These are phyloP conservation scores for Boletus semigastroideus DNA, from an alignment of 1,284 basidiomycete species.

Conservation along the genomic window DNA sequence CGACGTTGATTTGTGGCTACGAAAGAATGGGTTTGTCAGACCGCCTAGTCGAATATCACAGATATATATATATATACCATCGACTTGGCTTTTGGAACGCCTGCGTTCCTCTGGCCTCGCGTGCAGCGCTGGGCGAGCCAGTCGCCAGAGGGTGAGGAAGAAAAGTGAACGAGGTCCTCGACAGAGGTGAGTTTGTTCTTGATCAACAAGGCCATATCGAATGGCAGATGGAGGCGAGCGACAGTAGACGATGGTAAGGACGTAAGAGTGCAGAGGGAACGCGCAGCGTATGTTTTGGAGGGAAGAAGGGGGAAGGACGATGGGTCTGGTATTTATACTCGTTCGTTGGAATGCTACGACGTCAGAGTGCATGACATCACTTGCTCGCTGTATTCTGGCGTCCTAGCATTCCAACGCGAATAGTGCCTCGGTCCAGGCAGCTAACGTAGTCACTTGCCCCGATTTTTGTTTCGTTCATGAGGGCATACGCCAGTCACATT, in stretches of 20 bases:
- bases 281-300: background rate
- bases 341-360: background rate
- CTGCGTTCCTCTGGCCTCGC: background rate
- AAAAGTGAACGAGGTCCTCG: slow-evolving; percentile 8
- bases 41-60: background rate
- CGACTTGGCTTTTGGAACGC: slow-evolving; percentile 8
- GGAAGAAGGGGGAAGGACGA: background rate
- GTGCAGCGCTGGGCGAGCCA: background rate
- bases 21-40: background rate
- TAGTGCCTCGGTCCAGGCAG: too few relatives aligned
- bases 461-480: too few relatives aligned
- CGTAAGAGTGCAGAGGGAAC: background rate
- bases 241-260: background rate
- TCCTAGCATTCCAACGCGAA: too few relatives aligned
- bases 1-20: slow-evolving; percentile 9
- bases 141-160: background rate
- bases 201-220: background rate
- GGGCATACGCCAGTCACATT: too few relatives aligned
- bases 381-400: background rate
- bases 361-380: background rate
- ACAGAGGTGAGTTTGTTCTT: slow-evolving; percentile 10
- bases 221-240: background rate
- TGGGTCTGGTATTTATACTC: background rate
- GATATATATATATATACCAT: background rate
- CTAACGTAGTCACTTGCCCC: too few relatives aligned